Conservation (phyloP, 2,329 filamentous ascomycete species). For the Fusarium decemcellulare region DNA sequence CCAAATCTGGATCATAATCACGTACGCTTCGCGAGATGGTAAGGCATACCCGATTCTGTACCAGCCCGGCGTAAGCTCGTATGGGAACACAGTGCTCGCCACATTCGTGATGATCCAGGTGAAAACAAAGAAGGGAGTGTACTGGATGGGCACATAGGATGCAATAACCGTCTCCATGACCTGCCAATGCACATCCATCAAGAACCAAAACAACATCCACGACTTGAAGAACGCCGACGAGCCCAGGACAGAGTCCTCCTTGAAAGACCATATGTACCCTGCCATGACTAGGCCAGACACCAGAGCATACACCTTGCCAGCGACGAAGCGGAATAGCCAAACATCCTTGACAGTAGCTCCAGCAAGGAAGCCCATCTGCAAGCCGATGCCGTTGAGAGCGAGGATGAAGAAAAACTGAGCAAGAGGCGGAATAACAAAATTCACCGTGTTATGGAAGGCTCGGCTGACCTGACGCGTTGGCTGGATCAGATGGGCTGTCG, state of each 20-base stretch:
- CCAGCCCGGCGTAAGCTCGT: slow-evolving; percentile 11
- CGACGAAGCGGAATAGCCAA: not conserved
- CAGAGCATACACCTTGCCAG: not conserved
- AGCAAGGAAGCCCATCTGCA: not conserved
- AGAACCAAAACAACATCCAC: not conserved
- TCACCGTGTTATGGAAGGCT: not conserved
- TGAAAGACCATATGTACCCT: not conserved
- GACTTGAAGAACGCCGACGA: not conserved
- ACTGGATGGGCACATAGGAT: slow-evolving; percentile 3
- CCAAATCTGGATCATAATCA: not conserved
- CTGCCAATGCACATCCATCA: not conserved
- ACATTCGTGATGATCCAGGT: slow-evolving; percentile 25
- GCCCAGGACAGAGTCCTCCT: no score
- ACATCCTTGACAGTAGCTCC: not conserved
- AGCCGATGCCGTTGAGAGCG: not conserved
- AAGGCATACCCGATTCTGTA: not conserved
- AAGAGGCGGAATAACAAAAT: not conserved
- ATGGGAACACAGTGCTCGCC: slow-evolving; percentile 12
- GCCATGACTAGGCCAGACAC: not conserved
- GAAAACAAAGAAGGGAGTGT: slow-evolving; percentile 20
- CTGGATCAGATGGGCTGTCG: not conserved
- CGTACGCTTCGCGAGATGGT: not conserved
- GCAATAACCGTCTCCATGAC: not conserved
- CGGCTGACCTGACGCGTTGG: not conserved
- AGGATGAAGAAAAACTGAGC: not conserved